These are phyloP conservation scores for Beauveria caledonica DNA, from an alignment of 2,329 filamentous ascomycete species.

Conservation along the genomic window DNA sequence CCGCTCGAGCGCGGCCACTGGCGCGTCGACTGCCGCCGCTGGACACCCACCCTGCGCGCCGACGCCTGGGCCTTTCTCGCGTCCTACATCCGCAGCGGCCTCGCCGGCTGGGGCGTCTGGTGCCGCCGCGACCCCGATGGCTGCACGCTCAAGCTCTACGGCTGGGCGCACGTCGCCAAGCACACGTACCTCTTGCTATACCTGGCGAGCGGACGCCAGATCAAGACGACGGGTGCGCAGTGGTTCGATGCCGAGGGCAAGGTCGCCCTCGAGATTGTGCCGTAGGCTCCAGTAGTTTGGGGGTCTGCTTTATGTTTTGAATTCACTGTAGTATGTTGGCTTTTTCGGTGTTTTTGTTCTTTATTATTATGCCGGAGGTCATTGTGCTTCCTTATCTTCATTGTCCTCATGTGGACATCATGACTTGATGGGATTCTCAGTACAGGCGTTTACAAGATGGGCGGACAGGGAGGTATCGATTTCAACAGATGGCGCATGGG, in stretches of 20 bases:
- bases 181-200: conserved; percentile 72
- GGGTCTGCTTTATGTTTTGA: background rate
- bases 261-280: conserved; percentile 35
- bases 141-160: conserved; percentile 54
- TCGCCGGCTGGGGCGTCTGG: conserved; percentile 61
- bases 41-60: conserved; percentile 40
- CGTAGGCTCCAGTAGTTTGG: background rate
- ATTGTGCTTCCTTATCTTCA: background rate
- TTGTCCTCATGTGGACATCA: no score
- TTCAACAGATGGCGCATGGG: background rate
- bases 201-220: conserved; percentile 56
- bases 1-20: conserved; percentile 71
- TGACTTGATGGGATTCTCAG: background rate
- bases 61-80: conserved; percentile 55
- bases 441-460: background rate
- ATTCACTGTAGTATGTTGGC: background rate
- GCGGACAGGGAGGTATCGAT: background rate
- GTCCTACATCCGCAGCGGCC: conserved; percentile 49
- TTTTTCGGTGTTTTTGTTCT: background rate
- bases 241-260: conserved; percentile 61
- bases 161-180: conserved; percentile 66
- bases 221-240: conserved; percentile 47
- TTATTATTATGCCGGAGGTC: background rate
- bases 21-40: conserved; percentile 51
- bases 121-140: conserved; percentile 37